Evolutionary conservation across 345 rosid species (phyloP).

Genomic region (Geranium brycei): DNA sequence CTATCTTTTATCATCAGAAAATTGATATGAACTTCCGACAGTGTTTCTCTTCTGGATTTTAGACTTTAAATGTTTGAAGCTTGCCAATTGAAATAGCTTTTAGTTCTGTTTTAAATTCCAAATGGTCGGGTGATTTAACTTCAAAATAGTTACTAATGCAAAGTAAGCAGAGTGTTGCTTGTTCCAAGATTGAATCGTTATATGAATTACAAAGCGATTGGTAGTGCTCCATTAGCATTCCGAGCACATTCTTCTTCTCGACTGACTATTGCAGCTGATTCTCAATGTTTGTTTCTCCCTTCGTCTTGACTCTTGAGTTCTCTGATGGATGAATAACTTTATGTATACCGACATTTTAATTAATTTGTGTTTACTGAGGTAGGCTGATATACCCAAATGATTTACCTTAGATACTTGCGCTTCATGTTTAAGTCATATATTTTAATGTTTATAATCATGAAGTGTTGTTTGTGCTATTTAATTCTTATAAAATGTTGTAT

Average conservation of each 20-base stretch:
- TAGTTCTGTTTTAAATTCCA: background rate
- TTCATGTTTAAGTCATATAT: background rate
- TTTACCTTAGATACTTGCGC: background rate
- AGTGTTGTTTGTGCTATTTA: background rate
- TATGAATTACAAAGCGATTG: background rate
- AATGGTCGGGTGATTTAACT: background rate
- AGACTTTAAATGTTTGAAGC: background rate
- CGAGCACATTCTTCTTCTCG: background rate
- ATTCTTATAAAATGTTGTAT: background rate
- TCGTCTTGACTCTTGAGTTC: background rate
- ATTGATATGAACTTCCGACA: background rate
- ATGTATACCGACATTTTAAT: too few relatives aligned
- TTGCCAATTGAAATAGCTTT: background rate
- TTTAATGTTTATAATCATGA: background rate
- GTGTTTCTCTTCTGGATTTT: background rate
- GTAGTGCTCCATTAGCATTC: background rate
- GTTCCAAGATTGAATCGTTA: background rate
- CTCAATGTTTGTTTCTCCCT: too few relatives aligned
- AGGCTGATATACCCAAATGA: background rate
- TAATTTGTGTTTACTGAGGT: background rate
- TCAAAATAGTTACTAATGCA: background rate
- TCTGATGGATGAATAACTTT: background rate
- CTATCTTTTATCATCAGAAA: background rate
- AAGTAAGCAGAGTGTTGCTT: background rate
- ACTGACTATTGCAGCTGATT: background rate